These are phyloP conservation scores for Entomortierella chlamydospora DNA, from an alignment of 192 early-diverging fungal genomes.

Conservation along the genomic window DNA sequence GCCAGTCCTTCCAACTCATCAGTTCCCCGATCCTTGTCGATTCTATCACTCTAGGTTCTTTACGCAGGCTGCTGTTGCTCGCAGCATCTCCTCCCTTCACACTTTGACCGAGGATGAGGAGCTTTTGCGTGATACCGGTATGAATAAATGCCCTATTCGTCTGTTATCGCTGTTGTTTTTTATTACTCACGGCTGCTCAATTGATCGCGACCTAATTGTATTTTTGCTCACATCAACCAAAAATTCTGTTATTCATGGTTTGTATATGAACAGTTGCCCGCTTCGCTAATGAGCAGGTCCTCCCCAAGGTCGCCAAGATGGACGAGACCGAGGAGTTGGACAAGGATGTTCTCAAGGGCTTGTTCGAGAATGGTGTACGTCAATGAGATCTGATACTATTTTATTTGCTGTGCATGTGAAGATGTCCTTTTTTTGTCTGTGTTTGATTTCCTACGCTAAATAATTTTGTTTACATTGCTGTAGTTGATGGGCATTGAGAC, in stretches of 20 bases:
- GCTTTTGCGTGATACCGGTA: constrained; percentile 85
- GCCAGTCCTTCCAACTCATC: not conserved
- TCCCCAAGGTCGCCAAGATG: constrained; percentile 90
- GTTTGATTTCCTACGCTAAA: not conserved
- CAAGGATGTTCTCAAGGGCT: constrained; percentile 77
- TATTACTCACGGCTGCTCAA: too few relatives aligned
- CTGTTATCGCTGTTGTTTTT: too few relatives aligned
- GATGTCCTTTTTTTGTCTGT: not conserved
- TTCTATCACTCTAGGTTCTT: constrained; percentile 55
- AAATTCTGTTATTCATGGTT: not conserved
- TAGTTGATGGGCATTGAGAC: constrained; percentile 95
- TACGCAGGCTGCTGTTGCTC: constrained; percentile 58
- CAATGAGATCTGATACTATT: not conserved
- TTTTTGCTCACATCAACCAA: not conserved
- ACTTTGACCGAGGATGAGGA: constrained; percentile 89
- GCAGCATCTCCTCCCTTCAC: constrained; percentile 74
- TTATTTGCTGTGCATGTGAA: not conserved
- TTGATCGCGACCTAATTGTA: too few relatives aligned
- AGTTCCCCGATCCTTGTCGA: not conserved
- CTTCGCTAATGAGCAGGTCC: constrained; percentile 86
- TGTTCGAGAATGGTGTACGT: constrained; percentile 91
- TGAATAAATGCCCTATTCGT: too few relatives aligned
- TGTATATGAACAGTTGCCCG: constrained; percentile 69
- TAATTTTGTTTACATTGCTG: not conserved
- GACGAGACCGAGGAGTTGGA: constrained; percentile 92